Percentiles rank a stretch among this genome's conserved stretches.
phyloP scores from a whole-genome alignment of 192 early-diverging fungal species.

The Rhizoclosmatium sp. region DNA sequence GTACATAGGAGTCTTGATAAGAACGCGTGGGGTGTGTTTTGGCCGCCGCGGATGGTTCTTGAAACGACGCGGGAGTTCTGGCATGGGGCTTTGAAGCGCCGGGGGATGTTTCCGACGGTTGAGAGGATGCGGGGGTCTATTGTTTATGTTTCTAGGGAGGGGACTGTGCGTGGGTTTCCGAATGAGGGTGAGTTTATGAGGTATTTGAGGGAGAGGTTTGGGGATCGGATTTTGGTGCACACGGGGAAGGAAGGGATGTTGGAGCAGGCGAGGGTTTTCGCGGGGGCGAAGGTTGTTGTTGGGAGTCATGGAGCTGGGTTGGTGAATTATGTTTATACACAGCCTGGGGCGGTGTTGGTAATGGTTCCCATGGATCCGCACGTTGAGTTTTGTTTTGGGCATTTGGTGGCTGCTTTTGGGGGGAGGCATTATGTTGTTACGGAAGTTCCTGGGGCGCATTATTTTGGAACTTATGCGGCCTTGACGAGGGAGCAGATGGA shows the following conservation, averaged over 20 bases:
- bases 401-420: conserved; percentile 24
- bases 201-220: conserved; percentile 6
- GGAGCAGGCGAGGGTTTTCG: conserved; percentile 20
- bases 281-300: conserved; percentile 23
- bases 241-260: conserved; percentile 12
- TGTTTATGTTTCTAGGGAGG: conserved; percentile 8
- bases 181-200: conserved; percentile 13
- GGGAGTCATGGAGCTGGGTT: conserved; percentile 32
- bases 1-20: background rate
- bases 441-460: conserved; percentile 22
- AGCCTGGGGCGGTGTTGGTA: conserved; percentile 22
- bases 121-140: background rate
- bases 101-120: background rate
- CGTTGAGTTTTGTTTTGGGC: conserved; percentile 32
- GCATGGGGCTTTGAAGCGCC: conserved; percentile 7
- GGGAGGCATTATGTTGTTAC: conserved; percentile 24
- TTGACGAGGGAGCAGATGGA: conserved; percentile 12
- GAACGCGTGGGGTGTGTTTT: conserved; percentile 25
- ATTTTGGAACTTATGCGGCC: conserved; percentile 16
- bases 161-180: conserved; percentile 23
- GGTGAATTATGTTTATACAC: conserved; percentile 23
- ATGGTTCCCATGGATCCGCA: conserved; percentile 36
- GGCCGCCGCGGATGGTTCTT: conserved; percentile 24
- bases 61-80: conserved; percentile 13
- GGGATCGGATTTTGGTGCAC: conserved; percentile 8